Evolutionary conservation across 2,329 filamentous ascomycete genomes (phyloP).

Genomic region (Byssoonygena ceratinophila): DNA sequence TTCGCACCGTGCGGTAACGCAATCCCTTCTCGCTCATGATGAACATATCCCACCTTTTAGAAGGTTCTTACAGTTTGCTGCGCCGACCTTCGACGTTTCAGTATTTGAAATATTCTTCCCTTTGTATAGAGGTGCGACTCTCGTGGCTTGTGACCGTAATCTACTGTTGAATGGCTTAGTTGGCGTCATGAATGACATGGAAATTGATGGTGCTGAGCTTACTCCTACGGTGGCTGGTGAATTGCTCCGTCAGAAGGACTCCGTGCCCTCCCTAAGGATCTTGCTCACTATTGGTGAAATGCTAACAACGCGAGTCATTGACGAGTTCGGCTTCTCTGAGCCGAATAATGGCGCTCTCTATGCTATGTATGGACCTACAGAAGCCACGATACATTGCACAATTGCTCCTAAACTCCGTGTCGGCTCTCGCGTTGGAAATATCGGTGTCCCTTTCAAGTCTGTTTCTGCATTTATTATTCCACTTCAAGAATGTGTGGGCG

Average conservation of each 20-base stretch:
- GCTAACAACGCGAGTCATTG: constrained; percentile 65
- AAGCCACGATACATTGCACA: constrained; percentile 84
- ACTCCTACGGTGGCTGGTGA: constrained; percentile 80
- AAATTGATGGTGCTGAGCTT: constrained; percentile 74
- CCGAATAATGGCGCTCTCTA: constrained; percentile 56
- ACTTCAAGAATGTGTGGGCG: constrained; percentile 26
- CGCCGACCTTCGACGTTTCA: constrained; percentile 87
- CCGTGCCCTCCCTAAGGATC: constrained; percentile 57
- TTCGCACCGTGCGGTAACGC: constrained; percentile 68
- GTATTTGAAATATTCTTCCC: constrained; percentile 95
- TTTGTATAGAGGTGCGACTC: constrained; percentile 58
- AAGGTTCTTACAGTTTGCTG: constrained; percentile 82
- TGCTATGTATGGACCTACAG: constrained; percentile 91
- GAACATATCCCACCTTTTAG: constrained; percentile 62
- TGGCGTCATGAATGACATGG: constrained; percentile 50
- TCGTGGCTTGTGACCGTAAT: constrained; percentile 59
- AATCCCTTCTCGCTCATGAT: constrained; percentile 73
- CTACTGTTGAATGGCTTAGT: constrained; percentile 67
- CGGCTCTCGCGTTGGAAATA: constrained; percentile 52
- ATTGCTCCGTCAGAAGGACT: constrained; percentile 55
- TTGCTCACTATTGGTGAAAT: constrained; percentile 88
- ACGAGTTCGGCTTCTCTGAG: constrained; percentile 60
- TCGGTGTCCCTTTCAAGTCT: constrained; percentile 68
- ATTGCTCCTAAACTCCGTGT: constrained; percentile 54
- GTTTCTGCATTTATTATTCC: constrained; percentile 65